Evolutionary conservation across 2,329 filamentous ascomycete genomes (phyloP), one percentile per base, ranked within the genome.

Genomic region (Huntiella savannae): DNA sequence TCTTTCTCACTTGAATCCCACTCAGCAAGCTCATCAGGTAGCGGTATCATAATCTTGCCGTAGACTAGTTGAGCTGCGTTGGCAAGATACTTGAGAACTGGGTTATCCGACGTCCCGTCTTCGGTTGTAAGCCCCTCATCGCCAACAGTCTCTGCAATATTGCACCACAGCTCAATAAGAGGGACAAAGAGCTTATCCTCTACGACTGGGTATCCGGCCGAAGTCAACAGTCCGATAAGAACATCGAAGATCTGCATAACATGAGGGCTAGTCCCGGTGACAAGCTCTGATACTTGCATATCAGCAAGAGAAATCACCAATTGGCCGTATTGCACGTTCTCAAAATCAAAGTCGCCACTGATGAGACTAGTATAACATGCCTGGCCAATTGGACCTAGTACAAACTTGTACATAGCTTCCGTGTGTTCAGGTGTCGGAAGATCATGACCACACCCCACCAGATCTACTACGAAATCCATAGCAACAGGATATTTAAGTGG

Each of bases 81-180:
- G 7, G 48, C 48, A 12, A 49, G 32, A 33, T 46, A 49, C 34
- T 46, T 46, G 11, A 49, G 32, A 17, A 40, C 40, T 15, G 22
- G 12, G 33, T 63, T 60, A 4, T 60, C 57, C 3, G 62, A 61
- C 17, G 69, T 64, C 22, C 7, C 22, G 4, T 62, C 61, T 17
- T 69, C 65, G n/a, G 66, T 65, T 1, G 69, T 68, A 50, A 68
- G 73, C 40, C 71, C 62, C 7, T 62, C 65, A 56, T 76, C 80
- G 50, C 68, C 72, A 64, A 77, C 67, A 10, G 73, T 72, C 59
- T 86, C 82, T 4, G 82, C 73, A 56, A 79, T 85, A 1, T 74
- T 77, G 13, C 74, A 79, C 83, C 84, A 91, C 57, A 91, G 88
- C 54, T 91, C 82, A 11, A 88, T 68, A 1, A 78, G 74, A 1